Percentiles rank a stretch among this genome's conserved stretches.
phyloP scores from a whole-genome alignment of 2,329 filamentous ascomycete species.

The Diaporthe ampelina region DNA sequence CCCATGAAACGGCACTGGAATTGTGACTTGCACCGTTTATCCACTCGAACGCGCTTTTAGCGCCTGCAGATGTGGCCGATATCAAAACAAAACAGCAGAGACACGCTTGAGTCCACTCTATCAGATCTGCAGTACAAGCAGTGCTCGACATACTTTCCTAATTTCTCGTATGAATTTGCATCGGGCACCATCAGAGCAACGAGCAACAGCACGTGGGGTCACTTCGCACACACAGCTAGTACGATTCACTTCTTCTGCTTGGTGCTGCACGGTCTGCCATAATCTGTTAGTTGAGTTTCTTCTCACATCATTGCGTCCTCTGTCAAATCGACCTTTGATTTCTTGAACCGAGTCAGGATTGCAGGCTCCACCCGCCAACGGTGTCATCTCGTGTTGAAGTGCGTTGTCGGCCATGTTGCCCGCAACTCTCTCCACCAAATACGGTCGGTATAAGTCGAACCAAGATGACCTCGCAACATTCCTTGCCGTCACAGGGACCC shows the following conservation, averaged over 20 bases:
- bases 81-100: not conserved
- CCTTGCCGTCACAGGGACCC: conserved; percentile 16
- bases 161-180: not conserved
- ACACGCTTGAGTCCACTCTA: not conserved
- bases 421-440: conserved; percentile 19
- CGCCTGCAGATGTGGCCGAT: not conserved
- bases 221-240: not conserved
- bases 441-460: conserved; percentile 28
- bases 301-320: not conserved
- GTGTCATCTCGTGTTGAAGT: not conserved
- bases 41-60: not conserved
- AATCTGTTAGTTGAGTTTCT: not conserved
- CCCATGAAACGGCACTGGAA: too few species aligned
- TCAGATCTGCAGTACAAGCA: not conserved
- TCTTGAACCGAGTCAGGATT: not conserved
- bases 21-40: not conserved
- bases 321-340: not conserved
- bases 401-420: not conserved
- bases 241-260: not conserved
- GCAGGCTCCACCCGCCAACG: not conserved
- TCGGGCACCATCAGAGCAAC: not conserved
- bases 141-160: too few species aligned
- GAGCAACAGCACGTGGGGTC: not conserved
- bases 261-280: not conserved
- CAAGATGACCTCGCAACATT: conserved; percentile 31